Evolutionary conservation across 2,329 filamentous ascomycete genomes (phyloP), one percentile per base, ranked within the genome.

Genomic region (Emericellopsis cladophorae): DNA sequence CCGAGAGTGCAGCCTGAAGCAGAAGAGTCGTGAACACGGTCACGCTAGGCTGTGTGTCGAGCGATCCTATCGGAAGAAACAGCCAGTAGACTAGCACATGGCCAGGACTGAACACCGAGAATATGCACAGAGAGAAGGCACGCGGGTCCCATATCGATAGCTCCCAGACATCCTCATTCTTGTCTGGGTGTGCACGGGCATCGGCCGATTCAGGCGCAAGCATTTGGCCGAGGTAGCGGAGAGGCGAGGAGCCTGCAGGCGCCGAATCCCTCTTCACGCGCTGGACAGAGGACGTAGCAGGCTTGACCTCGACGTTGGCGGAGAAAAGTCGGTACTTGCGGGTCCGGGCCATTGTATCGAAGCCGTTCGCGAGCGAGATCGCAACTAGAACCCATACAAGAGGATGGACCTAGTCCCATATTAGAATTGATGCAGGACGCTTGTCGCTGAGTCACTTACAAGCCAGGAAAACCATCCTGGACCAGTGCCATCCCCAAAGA

Each of bases 271-370:
- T 87, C 39, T 82, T 81, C 7, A 98, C 92, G 46, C 92, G 81
- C 46, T 81, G 83, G 6, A 87, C 92, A 7, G 88, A 95, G 2
- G 88, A 84, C 0, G 92, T 96, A 16, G 76, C 70, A 4, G 84
- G 82, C 21, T 75, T 65, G 39, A 74, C 68, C 43, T 96, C 87
- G 46, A 96, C 82, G 31, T 81, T 78, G 46, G 79, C 80, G 61
- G 94, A 87, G 60, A 98, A 98, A 24, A 98, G 70, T 49, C 92
- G 80, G 64, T 98, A 98, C 52, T 85, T 79, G 45, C 88, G 81
- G 53, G 79, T 86, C 50, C 87, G 81, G 42, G 74, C 75, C 57
- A 95, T 83, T 23, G 88, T 85, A 60, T 89, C 90, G 53, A 81
- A 69, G 4, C 87, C 79, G 61, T 98, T 98, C 23, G 73, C 55